Percentiles rank a stretch among this genome's conserved stretches.
phyloP scores from a whole-genome alignment of 805 yeast genomes.

The Saccharomycopsis schoenii region DNA sequence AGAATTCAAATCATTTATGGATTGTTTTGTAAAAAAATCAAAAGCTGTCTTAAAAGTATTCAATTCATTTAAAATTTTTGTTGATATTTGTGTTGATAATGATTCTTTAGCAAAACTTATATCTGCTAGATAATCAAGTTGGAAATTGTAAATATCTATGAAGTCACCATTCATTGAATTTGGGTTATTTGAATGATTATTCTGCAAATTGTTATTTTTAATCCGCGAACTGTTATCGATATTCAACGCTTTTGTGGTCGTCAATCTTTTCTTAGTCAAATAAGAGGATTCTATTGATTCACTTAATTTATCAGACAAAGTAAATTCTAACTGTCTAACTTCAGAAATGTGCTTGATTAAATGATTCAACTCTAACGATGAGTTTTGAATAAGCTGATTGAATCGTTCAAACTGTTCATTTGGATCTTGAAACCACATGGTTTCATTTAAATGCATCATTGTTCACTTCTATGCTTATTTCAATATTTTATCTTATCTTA shows the following conservation, averaged over 20 bases:
- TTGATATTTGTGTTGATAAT: constrained; percentile 12
- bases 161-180: neutral
- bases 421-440: neutral
- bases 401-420: neutral
- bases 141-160: constrained; percentile 9
- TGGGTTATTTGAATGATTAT: neutral
- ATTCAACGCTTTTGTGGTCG: neutral
- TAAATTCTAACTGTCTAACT: neutral
- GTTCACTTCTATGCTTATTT: neutral
- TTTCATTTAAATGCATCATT: neutral
- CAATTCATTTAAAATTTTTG: constrained; percentile 12
- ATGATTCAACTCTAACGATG: neutral
- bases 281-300: neutral
- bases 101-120: constrained; percentile 14
- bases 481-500: neutral
- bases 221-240: neutral
- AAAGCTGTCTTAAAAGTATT: constrained; percentile 4
- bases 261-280: neutral
- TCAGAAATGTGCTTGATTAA: neutral
- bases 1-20: constrained; percentile 1
- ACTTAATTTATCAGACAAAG: neutral
- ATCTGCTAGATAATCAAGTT: constrained; percentile 15
- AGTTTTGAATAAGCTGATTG: neutral
- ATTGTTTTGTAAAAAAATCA: constrained; percentile 1
- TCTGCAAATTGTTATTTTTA: neutral